phyloP scores from a whole-genome alignment of 2,329 filamentous ascomycete species.

The Aspergillus quadrilineatus region DNA sequence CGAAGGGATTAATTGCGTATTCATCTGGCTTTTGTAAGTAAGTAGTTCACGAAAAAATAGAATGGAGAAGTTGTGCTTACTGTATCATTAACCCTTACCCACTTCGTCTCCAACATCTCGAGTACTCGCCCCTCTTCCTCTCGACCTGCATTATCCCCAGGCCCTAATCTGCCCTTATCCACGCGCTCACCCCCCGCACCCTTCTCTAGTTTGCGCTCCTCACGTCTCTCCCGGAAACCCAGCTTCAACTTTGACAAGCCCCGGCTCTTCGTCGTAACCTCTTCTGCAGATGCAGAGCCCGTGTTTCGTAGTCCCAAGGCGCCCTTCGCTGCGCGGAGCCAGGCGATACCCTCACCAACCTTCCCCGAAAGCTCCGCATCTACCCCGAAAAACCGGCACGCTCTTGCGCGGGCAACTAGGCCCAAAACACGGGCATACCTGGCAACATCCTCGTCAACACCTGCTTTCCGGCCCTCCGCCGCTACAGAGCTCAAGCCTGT shows the following conservation, averaged over 20 bases:
- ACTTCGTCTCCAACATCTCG: conserved; percentile 83
- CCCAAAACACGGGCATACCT: conserved; percentile 75
- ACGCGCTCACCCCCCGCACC: conserved; percentile 44
- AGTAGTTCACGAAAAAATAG: not conserved
- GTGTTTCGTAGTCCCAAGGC: conserved; percentile 66
- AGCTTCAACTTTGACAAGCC: conserved; percentile 62
- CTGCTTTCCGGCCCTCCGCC: conserved; percentile 24
- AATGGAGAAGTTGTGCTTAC: conserved; percentile 50
- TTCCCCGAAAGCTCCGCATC: conserved; percentile 81
- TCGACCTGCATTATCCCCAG: conserved; percentile 75
- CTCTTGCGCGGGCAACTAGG: conserved; percentile 74
- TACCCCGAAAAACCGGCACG: conserved; percentile 85
- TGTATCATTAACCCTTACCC: conserved; percentile 90
- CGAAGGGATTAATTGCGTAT: conserved; percentile 73
- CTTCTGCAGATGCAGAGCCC: conserved; percentile 40
- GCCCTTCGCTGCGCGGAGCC: conserved; percentile 74
- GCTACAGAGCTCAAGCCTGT: conserved; percentile 48
- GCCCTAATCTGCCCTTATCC: conserved; percentile 33
- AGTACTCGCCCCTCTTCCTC: conserved; percentile 82
- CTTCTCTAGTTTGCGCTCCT: conserved; percentile 76
- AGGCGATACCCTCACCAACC: conserved; percentile 81
- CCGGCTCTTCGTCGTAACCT: conserved; percentile 23
- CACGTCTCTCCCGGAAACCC: conserved; percentile 71
- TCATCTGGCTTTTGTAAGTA: conserved; percentile 57
- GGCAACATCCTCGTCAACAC: conserved; percentile 63